A percentile compares a stretch with the other conserved stretches of the same genome.
These are phyloP conservation scores for Saccharomyces eubayanus DNA, from an alignment of 805 yeast species.

Conservation along the genomic window DNA sequence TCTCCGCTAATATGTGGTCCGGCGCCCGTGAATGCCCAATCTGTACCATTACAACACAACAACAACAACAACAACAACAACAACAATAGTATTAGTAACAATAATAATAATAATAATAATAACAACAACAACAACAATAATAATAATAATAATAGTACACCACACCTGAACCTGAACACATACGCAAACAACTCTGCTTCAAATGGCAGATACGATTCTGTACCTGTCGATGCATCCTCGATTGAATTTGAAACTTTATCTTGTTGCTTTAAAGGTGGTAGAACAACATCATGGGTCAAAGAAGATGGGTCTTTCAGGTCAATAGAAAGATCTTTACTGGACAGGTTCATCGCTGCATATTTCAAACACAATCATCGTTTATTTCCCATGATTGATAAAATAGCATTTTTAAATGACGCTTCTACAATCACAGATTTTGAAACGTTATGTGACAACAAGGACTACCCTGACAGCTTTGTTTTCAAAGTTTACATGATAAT, in stretches of 20 bases:
- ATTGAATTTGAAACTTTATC: constrained; percentile 27
- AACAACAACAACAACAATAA: constrained; percentile 1
- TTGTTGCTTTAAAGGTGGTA: constrained; percentile 27
- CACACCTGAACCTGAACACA: constrained; percentile 7
- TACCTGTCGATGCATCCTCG: constrained; percentile 24
- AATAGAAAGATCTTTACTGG: constrained; percentile 29
- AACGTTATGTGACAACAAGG: constrained; percentile 15
- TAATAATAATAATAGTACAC: constrained; percentile 1
- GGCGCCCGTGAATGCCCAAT: neutral
- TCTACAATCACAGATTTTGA: constrained; percentile 27
- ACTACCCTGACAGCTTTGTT: constrained; percentile 22
- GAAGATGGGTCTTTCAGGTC: constrained; percentile 22
- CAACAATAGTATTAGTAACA: constrained; percentile 1
- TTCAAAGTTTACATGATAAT: constrained; percentile 46
- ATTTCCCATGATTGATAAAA: constrained; percentile 38
- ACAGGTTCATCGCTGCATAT: constrained; percentile 36
- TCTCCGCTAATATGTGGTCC: neutral
- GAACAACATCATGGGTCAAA: constrained; percentile 21
- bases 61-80: neutral
- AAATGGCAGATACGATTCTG: constrained; percentile 10
- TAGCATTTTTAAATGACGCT: constrained; percentile 31
- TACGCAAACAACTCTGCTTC: neutral
- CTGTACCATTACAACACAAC: neutral
- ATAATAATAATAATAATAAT: neutral
- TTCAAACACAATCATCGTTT: constrained; percentile 39